Conservation (phyloP, 139 green algal species). For the Closterium sp. region DNA sequence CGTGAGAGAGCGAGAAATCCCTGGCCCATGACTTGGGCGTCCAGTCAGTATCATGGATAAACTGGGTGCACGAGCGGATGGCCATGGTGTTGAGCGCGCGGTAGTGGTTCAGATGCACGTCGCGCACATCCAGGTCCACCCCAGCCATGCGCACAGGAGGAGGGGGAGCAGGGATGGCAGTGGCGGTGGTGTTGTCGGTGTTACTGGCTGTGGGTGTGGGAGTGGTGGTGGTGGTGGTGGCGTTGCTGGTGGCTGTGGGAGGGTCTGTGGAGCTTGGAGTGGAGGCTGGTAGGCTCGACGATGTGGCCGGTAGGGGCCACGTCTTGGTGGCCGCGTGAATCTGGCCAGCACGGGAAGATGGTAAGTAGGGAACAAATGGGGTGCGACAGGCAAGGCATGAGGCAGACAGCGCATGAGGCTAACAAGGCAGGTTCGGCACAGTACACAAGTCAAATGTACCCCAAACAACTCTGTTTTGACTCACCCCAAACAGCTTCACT, state of each 20-base stretch:
- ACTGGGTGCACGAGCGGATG: neutral
- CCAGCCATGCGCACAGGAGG: neutral
- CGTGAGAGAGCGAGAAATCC: neutral
- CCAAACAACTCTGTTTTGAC: too few species aligned
- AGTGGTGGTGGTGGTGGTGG: neutral
- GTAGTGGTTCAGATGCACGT: conserved; percentile 27
- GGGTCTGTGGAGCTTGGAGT: neutral
- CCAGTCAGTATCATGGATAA: neutral
- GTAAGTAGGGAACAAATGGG: too few species aligned
- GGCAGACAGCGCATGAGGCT: too few species aligned
- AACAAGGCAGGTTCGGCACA: too few species aligned
- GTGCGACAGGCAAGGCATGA: too few species aligned
- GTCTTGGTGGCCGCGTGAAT: neutral
- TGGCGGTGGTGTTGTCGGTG: neutral
- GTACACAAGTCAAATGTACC: too few species aligned
- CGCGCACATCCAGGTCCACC: neutral
- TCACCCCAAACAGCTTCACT: conserved; percentile 15
- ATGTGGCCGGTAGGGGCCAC: neutral
- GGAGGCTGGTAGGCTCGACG: too few species aligned
- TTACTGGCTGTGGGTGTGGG: neutral
- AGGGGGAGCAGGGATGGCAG: neutral
- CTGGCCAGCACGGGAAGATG: neutral
- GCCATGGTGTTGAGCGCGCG: neutral
- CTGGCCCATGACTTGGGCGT: conserved; percentile 7
- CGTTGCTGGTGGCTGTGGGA: neutral